Evolutionary conservation across 108 stramenopile species (phyloP), one percentile per base, ranked within the genome.

Genomic region (Seminavis robusta): DNA sequence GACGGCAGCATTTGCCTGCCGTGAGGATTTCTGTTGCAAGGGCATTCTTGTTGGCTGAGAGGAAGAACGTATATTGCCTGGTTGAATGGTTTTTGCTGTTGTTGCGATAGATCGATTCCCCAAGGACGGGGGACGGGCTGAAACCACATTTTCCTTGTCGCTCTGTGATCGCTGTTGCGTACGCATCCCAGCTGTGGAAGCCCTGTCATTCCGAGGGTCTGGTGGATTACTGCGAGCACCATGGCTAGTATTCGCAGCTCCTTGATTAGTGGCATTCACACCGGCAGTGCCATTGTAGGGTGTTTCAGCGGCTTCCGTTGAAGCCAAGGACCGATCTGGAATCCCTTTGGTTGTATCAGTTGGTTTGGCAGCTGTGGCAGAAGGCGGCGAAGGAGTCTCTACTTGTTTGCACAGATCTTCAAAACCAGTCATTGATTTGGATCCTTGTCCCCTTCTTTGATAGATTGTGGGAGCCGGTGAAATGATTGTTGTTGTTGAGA

Each of bases 1-100:
- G 26, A 0, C 25, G 21, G 15, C 24, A 27, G 15, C 3, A 40
- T 26, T 30, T 19, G 17, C 33, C 47, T 8, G 38, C 23, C 16
- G 61, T 43, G 23, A 27, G 4, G 25, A 41, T 51, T 62, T 29
- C 4, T 39, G 33, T 37, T 33, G 19, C 52, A 37, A 6, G 13
- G 13, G 19, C 34, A 36, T 53, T 32, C 34, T 53, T 20, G 9
- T 34, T n/a, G n/a, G n/a, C n/a, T n/a, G n/a, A n/a, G n/a, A n/a
- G n/a, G n/a, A n/a, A n/a, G n/a, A n/a, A n/a, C n/a, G n/a, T n/a
- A n/a, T n/a, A n/a, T n/a, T n/a, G n/a, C n/a, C n/a, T n/a, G n/a
- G n/a, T n/a, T n/a, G n/a, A n/a, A n/a, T n/a, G n/a, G n/a, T n/a
- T n/a, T n/a, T n/a, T n/a, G n/a, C n/a, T n/a, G n/a, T n/a, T n/a